These are phyloP conservation scores for Xylaria sp. DNA, from an alignment of 2,329 filamentous ascomycete species.

Conservation along the genomic window DNA sequence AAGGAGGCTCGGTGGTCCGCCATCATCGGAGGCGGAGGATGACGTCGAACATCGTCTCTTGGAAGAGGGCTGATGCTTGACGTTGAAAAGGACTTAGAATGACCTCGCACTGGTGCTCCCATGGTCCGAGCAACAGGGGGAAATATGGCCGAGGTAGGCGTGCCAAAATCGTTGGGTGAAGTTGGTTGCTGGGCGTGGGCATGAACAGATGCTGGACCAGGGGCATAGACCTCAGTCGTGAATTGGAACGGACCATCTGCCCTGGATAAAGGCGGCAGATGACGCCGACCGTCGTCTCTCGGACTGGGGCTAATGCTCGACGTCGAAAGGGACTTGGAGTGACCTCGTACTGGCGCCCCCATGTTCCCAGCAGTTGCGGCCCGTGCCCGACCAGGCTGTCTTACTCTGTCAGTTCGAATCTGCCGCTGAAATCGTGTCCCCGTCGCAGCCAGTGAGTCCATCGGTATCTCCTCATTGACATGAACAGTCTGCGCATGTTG, in stretches of 20 bases:
- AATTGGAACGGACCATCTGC: slow-evolving; percentile 64
- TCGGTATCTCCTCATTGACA: slow-evolving; percentile 93
- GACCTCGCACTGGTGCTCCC: slow-evolving; percentile 65
- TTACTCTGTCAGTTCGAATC: slow-evolving; percentile 78
- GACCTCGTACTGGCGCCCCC: slow-evolving; percentile 65
- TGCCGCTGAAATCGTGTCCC: slow-evolving; percentile 90
- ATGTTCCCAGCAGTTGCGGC: slow-evolving; percentile 73
- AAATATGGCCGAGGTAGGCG: not conserved
- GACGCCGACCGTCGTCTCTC: slow-evolving; percentile 62
- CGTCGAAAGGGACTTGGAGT: slow-evolving; percentile 78
- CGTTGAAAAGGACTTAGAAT: slow-evolving; percentile 78
- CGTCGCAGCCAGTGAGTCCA: slow-evolving; percentile 86
- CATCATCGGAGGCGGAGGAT: slow-evolving; percentile 80
- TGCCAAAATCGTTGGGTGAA: not conserved
- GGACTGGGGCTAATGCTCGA: slow-evolving; percentile 74
- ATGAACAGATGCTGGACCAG: not conserved
- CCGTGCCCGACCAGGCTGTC: slow-evolving; percentile 67
- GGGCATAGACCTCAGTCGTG: slow-evolving; percentile 54
- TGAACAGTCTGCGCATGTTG: slow-evolving; percentile 98
- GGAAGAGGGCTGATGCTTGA: slow-evolving; percentile 74
- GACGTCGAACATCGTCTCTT: slow-evolving; percentile 62
- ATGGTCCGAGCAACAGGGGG: slow-evolving; percentile 55
- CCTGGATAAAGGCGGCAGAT: slow-evolving; percentile 80
- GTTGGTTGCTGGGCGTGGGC: not conserved
- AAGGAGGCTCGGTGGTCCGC: slow-evolving; percentile 57